A percentile compares a stretch with the other conserved stretches of the same genome.
These are phyloP conservation scores for Sporisorium graminicola DNA, from an alignment of 1,284 basidiomycete genomes.

Conservation along the genomic window DNA sequence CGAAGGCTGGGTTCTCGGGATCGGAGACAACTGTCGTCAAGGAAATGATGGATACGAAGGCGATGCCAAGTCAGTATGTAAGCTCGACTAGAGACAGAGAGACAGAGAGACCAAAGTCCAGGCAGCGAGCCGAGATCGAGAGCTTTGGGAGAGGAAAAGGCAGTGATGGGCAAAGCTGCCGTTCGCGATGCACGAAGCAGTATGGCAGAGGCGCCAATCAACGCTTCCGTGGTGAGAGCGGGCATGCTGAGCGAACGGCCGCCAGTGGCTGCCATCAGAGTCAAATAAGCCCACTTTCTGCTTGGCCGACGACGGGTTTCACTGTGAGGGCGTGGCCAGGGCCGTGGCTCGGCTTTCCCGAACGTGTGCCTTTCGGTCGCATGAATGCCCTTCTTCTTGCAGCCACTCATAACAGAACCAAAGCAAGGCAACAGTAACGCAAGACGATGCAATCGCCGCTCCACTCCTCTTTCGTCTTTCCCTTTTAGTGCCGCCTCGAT, in stretches of 20 bases:
- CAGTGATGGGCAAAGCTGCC: not conserved
- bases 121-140: not conserved
- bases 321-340: no score
- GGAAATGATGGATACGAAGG: slow-evolving; percentile 70
- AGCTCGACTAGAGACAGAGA: not conserved
- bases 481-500: not conserved
- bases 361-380: not conserved
- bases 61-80: slow-evolving; percentile 17
- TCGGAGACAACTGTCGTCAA: slow-evolving; percentile 78
- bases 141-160: not conserved
- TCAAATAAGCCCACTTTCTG: not conserved
- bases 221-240: not conserved
- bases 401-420: not conserved
- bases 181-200: not conserved
- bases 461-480: not conserved
- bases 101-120: not conserved
- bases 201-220: not conserved
- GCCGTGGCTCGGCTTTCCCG: not conserved
- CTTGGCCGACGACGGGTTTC: not conserved
- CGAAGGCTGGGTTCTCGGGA: slow-evolving; percentile 94
- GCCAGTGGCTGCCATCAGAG: not conserved
- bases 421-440: not conserved
- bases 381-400: not conserved
- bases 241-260: not conserved
- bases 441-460: not conserved